Conservation (phyloP, 2,329 filamentous ascomycete species). For the Penicillium brasilianum region DNA sequence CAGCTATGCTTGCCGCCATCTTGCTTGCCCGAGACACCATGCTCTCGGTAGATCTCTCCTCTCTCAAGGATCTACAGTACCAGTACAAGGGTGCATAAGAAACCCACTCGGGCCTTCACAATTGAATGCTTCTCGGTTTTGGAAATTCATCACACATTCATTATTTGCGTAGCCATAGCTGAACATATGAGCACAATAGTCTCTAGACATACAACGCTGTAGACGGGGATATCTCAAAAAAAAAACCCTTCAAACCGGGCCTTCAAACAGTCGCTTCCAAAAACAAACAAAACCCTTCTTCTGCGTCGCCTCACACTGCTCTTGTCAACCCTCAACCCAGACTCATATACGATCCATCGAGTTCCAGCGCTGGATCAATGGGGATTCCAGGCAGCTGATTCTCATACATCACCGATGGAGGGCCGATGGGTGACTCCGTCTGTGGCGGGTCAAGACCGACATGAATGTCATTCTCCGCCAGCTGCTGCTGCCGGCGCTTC, state of each 20-base stretch:
- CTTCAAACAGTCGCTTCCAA: not conserved
- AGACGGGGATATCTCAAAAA: conserved; percentile 17
- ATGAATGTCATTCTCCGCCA: conserved; percentile 51
- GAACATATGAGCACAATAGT: not conserved
- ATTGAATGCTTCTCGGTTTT: not conserved
- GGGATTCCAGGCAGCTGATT: conserved; percentile 41
- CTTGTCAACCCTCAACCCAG: not conserved
- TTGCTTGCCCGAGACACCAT: conserved; percentile 42
- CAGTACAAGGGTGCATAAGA: conserved; percentile 49
- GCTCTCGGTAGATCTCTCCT: conserved; percentile 45
- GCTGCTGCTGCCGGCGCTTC: conserved; percentile 52
- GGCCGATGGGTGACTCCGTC: not conserved
- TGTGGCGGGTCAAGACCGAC: conserved; percentile 33
- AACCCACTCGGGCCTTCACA: not conserved
- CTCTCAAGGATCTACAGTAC: conserved; percentile 48
- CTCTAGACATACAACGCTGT: conserved; percentile 1
- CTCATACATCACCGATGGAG: not conserved
- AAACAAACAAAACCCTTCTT: not conserved
- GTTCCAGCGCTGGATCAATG: conserved; percentile 50
- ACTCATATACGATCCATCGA: conserved; percentile 25
- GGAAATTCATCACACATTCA: not conserved
- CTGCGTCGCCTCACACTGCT: not conserved
- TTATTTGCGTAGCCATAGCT: not conserved
- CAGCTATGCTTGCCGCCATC: conserved; percentile 42
- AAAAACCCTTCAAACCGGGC: conserved; percentile 1